These are phyloP conservation scores for Blastocrithidia nonstop DNA, from an alignment of 208 protist species.

Conservation along the genomic window DNA sequence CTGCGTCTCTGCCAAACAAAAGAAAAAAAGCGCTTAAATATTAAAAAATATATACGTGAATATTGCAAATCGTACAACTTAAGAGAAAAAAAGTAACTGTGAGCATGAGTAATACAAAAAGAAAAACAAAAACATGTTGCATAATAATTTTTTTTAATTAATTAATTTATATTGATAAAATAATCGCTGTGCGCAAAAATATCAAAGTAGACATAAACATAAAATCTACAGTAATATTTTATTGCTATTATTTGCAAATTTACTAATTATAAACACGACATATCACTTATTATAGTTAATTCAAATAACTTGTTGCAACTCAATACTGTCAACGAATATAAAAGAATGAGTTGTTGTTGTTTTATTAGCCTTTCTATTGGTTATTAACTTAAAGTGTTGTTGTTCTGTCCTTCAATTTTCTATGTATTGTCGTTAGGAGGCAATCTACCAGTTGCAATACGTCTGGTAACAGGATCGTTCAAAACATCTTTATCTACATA, in stretches of 20 bases:
- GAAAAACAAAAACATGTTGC: no score
- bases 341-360: conserved; percentile 4
- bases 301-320: not conserved
- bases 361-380: not conserved
- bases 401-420: not conserved
- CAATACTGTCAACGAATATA: conserved; percentile 3
- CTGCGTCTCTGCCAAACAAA: no score
- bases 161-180: conserved; percentile 1
- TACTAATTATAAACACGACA: conserved; percentile 1
- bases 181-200: not conserved
- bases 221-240: conserved; percentile 2
- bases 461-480: no score
- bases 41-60: no score
- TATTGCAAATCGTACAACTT: no score
- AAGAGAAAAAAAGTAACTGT: no score
- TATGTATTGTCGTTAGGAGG: no score
- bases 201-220: conserved; percentile 5
- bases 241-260: not conserved
- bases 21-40: no score
- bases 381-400: not conserved
- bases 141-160: no score
- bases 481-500: no score
- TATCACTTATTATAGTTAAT: not conserved
- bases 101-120: no score
- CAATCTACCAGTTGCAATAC: no score